Evolutionary conservation across 2,329 filamentous ascomycete species (phyloP), one percentile per base, ranked within the genome.

Genomic region (Ceratocystis huliohia): DNA sequence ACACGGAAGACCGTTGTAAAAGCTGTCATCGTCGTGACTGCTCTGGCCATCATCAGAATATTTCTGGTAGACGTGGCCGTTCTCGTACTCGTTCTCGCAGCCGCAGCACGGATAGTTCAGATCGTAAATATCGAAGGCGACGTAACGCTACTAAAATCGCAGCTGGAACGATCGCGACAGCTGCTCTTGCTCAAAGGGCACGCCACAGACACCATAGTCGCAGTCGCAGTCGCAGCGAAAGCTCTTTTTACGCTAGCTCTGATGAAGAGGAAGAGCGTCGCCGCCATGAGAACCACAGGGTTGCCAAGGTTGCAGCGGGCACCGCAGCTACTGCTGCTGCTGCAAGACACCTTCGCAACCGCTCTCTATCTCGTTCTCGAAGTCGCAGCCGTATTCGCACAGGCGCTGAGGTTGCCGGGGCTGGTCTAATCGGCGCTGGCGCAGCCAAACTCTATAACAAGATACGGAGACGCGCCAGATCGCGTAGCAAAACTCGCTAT

Each of bases 361-460:
- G 62, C 71, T 84, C 73, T 3, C 71, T 72, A 0, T 73, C 74
- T 6, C 73, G 73, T 37, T 74, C 72, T n/a, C 71, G 73, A 3
- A 71, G 76, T 25, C 74, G 74, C 59, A 73, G 72, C 13, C 71
- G 72, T 6, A 71, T 77, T 28, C 73, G 74, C 57, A 77, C 59
- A 66, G 84, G 82, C 63, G 84, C 83, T 17, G 82, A 85, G 73
- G 81, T 87, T 67, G 82, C 81, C 1, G 83, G 81, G 1, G 82
- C 82, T 7, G 84, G 83, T 4, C 76, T 85, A 3, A 82, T 82
- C 25, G 84, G 82, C 61, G 84, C 83, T 7, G 81, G 82, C 0
- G 84, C 83, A 48, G 82, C 81, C 70, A 85, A 84, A 72, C 72
- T 86, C 25, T 86, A 83, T 74, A 82, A 86, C 73, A 79, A 78